Base-by-base conservation (phyloP, 441 rosid species). In the Pelargonium australe region DNA sequence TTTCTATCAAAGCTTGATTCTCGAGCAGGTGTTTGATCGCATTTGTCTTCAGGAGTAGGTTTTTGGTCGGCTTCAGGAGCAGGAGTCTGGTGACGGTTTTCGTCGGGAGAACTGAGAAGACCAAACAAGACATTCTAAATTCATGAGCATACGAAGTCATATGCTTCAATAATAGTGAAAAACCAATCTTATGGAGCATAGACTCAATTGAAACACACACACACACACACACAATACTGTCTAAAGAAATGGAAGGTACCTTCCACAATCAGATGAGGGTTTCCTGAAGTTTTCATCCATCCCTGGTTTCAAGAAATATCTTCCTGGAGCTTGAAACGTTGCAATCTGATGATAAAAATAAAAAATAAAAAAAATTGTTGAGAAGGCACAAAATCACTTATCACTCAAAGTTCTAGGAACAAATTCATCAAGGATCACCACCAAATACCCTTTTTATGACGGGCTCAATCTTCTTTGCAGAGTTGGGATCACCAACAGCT, bases 71-170 rank as follows among this genome's bases (percentile, higher is more conserved):
- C 41, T 57, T 85, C 92, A 68, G 82, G 70, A 77, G 81, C 73
- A 70, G 80, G 84, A 63, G 74, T 75, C 68, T 66, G 84, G 47
- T 69, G 86, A 69, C 45, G 74, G 74, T 74, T 76, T 41, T 86
- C 93, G 79, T 85, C 97, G 16, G 93, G 91, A 45, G 95, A 90
- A 81, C 99, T 95, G 88, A 57, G 72, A 77, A 71, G 73, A 67
- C 19, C 64, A 61, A 51, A 9, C 11, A 57, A 47, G 23, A 68
- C 53, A 77, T 57, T 58, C 70, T 66, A 70, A 63, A 70, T 68
- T 72, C 61, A 66, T 62, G 63, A 71, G 8, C 49, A 79, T 34
- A 47, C 44, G 44, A 8, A 58, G 58, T 41, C 63, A 44, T 7
- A 40, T 61, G 57, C 40, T 58, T 58, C 63, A 7, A 58, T 2